phyloP scores from a whole-genome alignment of 305 asterid species.

The Fraxinus albicans region DNA sequence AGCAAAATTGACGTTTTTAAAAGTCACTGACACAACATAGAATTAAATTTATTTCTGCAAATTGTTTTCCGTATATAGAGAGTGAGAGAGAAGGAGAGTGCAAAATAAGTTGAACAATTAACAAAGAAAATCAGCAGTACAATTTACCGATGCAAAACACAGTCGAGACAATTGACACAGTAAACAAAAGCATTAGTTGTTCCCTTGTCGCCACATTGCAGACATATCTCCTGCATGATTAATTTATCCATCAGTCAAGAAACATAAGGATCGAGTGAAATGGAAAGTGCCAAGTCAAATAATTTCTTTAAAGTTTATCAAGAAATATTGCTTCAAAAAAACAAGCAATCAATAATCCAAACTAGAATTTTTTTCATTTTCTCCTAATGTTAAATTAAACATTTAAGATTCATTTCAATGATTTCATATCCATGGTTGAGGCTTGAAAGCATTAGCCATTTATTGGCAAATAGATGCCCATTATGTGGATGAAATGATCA shows the following conservation, averaged over 20 bases:
- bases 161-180: constrained; percentile 54
- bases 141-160: constrained; percentile 69
- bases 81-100: neutral
- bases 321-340: neutral
- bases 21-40: neutral
- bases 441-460: neutral
- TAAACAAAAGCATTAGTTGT: constrained; percentile 48
- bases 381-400: neutral
- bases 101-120: neutral
- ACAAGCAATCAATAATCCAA: neutral
- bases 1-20: neutral
- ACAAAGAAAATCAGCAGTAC: neutral
- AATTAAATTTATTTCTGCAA: neutral
- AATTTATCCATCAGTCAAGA: constrained; percentile 14
- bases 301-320: neutral
- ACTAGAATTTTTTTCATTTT: neutral
- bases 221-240: constrained; percentile 23
- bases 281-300: neutral
- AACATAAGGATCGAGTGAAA: neutral
- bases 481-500: neutral
- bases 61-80: neutral
- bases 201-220: constrained; percentile 56
- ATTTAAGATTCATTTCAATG: neutral
- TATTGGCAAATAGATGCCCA: neutral
- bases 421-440: neutral